Conservation (phyloP, 1,139 yeast genomes). For the Protomyces arabidopsidicola region DNA sequence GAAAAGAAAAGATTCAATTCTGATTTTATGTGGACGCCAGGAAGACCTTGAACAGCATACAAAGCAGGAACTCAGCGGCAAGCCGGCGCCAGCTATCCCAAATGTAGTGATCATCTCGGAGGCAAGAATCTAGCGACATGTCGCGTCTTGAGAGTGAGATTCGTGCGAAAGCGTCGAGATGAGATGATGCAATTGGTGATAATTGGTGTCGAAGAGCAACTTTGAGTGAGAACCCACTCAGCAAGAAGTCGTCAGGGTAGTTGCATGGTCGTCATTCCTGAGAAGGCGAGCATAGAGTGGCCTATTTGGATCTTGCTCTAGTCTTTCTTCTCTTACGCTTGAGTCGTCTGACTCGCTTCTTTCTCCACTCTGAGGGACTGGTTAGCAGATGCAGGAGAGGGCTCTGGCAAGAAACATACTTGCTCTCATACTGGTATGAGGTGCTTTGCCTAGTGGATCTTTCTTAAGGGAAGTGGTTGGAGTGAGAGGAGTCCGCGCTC, state of each 20-base stretch:
- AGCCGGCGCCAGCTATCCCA: not conserved
- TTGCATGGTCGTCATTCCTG: not conserved
- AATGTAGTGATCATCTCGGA: not conserved
- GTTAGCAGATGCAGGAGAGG: not conserved
- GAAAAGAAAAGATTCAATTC: not conserved
- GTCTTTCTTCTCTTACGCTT: conserved; percentile 28
- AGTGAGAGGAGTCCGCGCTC: not conserved
- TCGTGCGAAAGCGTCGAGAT: not conserved
- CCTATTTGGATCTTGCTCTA: conserved; percentile 27
- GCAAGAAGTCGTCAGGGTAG: not conserved
- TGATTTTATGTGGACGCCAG: not conserved
- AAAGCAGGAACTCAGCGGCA: not conserved
- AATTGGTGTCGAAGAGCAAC: not conserved
- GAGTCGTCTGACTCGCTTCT: conserved; percentile 29
- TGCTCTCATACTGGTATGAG: conserved; percentile 1
- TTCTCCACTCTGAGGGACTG: conserved; percentile 20
- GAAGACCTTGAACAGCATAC: not conserved
- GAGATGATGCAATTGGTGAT: not conserved
- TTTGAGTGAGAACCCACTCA: not conserved
- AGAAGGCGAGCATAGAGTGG: not conserved
- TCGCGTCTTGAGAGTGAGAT: not conserved
- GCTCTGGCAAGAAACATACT: not conserved
- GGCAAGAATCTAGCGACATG: not conserved
- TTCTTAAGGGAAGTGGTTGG: not conserved
- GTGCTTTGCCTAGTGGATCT: not conserved